These are phyloP conservation scores for Solanum hybrid DNA, from an alignment of 305 asterid genomes.

Conservation along the genomic window DNA sequence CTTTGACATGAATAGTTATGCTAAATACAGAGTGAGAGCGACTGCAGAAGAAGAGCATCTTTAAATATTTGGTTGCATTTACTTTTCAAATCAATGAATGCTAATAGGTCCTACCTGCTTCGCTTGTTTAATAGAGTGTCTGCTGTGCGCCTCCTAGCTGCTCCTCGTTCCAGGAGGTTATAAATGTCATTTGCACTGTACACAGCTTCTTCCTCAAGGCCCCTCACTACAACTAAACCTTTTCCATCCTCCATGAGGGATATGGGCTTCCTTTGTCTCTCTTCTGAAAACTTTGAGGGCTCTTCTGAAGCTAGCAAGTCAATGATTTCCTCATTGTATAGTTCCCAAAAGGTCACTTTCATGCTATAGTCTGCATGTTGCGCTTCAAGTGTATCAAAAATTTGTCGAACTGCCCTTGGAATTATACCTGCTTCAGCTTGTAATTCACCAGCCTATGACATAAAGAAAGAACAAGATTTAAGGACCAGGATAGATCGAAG, in stretches of 20 bases:
- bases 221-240: slow-evolving; percentile 63
- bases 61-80: neutral
- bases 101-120: slow-evolving; percentile 46
- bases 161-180: slow-evolving; percentile 73
- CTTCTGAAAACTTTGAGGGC: slow-evolving; percentile 36
- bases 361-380: slow-evolving; percentile 69
- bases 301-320: slow-evolving; percentile 66
- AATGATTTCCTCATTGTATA: slow-evolving; percentile 70
- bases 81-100: neutral
- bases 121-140: slow-evolving; percentile 71
- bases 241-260: slow-evolving; percentile 80
- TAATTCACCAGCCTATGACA: slow-evolving; percentile 63
- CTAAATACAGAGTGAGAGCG: slow-evolving; percentile 84
- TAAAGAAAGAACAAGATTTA: neutral
- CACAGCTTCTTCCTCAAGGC: slow-evolving; percentile 84
- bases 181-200: slow-evolving; percentile 77
- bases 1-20: slow-evolving; percentile 66
- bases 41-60: slow-evolving; percentile 27
- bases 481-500: neutral
- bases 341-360: slow-evolving; percentile 81
- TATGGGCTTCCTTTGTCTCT: slow-evolving; percentile 44
- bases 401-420: slow-evolving; percentile 78
- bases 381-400: slow-evolving; percentile 69
- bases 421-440: slow-evolving; percentile 77
- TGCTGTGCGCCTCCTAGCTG: slow-evolving; percentile 70